Evolutionary conservation across 108 stramenopile species (phyloP).

Genomic region (Heterococcus sp.): DNA sequence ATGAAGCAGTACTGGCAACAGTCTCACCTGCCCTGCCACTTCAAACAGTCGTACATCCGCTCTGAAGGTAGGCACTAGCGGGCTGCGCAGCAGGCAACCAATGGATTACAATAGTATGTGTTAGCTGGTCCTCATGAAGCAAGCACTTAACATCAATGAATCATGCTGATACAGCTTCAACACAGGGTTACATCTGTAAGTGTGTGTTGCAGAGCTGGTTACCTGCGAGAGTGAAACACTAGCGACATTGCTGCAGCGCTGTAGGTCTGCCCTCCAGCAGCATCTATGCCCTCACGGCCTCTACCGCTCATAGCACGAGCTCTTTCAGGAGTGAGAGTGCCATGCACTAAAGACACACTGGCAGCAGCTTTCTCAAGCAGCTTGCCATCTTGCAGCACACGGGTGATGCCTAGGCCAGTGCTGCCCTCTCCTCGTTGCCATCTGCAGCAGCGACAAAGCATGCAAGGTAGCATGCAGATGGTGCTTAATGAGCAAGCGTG

Average conservation of each 20-base stretch:
- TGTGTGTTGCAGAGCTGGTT: no score
- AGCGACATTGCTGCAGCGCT: constrained; percentile 83
- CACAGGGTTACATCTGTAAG: constrained; percentile 68
- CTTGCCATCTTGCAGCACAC: constrained; percentile 77
- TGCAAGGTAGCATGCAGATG: no score
- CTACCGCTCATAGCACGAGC: constrained; percentile 14
- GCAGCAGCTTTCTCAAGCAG: constrained; percentile 89
- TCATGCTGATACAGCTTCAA: no score
- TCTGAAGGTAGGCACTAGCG: constrained; percentile 69
- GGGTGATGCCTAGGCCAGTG: constrained; percentile 58
- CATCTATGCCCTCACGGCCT: constrained; percentile 31
- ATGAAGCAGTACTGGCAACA: no score
- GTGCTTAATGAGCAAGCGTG: no score
- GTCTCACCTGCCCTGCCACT: constrained; percentile 5
- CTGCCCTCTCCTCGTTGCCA: no score
- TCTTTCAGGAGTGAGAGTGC: constrained; percentile 62
- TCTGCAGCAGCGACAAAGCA: no score
- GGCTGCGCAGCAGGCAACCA: no score
- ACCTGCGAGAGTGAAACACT: constrained; percentile 76
- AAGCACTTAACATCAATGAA: no score
- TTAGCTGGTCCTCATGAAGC: no score
- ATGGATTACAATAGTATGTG: no score
- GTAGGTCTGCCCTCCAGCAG: constrained; percentile 69
- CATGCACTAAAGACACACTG: constrained; percentile 72
- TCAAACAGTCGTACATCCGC: constrained; percentile 80